Evolutionary conservation across 139 green algal species (phyloP), one percentile per base, ranked within the genome.

Genomic region (Chlamydomonas sp.): DNA sequence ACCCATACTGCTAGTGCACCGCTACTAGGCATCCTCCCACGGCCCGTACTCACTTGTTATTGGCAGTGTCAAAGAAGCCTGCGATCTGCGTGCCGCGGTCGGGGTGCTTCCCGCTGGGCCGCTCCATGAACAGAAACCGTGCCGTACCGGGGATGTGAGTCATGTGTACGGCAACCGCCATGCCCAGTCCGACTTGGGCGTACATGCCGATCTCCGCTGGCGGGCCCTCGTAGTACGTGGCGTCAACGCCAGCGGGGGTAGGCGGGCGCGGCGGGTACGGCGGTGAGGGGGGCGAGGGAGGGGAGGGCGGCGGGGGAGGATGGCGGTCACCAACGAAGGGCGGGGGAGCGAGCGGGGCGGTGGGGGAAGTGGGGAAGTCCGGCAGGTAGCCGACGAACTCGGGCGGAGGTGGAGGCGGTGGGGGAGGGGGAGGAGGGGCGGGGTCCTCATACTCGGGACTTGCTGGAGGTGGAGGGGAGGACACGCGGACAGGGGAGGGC

Each of bases 81-180:
- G 87, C 87, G 49, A 93, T 93, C 60, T 73, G 63, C 2, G 63
- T 68, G n/a, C 68, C 83, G 1, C 64, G n/a, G 79, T 93, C 90
- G 14, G 90, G 90, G 84, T 93, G 90, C 63, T 91, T 90, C 72
- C 90, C 90, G 64, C 72, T 84, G 64, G 87, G 87, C 5, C 87
- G 87, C 74, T 90, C 87, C 87, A 90, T 90, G 67, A 90, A 88
- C 63, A 90, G 73, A 75, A 78, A 90, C 20, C 87, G 64, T 14
- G 59, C 85, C n/a, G 87, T 88, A 10, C 87, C 87, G 18, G 87
- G 80, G 68, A 90, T 90, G 80, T 87, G 80, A 3, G 63, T 12
- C 80, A 90, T 72, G 76, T 90, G 87, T 14, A 90, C 87, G 1
- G 84, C 84, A 3, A 88, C 84, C 3, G 84, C 75, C 18, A 63